A percentile compares a stretch with the other conserved stretches of the same genome.
These are phyloP conservation scores for Theileria equi DNA, from an alignment of 169 alveolate species.

Conservation along the genomic window DNA sequence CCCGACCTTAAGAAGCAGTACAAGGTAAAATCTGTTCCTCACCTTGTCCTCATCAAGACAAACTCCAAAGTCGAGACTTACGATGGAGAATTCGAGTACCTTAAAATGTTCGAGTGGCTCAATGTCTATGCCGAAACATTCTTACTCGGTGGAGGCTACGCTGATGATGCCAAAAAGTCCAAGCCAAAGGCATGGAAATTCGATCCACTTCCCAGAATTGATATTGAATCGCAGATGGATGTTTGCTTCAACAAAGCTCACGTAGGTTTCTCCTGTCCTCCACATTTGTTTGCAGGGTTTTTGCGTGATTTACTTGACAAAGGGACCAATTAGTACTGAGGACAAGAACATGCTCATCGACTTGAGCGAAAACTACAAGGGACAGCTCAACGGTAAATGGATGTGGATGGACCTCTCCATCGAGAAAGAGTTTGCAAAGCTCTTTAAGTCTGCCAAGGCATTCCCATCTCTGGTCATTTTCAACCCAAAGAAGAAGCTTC, in stretches of 20 bases:
- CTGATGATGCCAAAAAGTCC: slow-evolving; percentile 73
- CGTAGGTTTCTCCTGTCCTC: background rate
- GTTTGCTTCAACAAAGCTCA: slow-evolving; percentile 80
- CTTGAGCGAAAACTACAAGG: slow-evolving; percentile 75
- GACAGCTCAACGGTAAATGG: slow-evolving; percentile 80
- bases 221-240: slow-evolving; percentile 80
- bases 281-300: slow-evolving; percentile 46
- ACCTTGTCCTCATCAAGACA: slow-evolving; percentile 79
- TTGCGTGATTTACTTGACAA: slow-evolving; percentile 79
- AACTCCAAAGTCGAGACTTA: slow-evolving; percentile 78
- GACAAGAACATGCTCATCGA: slow-evolving; percentile 80
- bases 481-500: slow-evolving; percentile 78
- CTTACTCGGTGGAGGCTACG: slow-evolving; percentile 91
- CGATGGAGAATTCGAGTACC: slow-evolving; percentile 86
- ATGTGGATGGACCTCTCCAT: slow-evolving; percentile 83
- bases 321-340: slow-evolving; percentile 66
- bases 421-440: slow-evolving; percentile 73
- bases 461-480: slow-evolving; percentile 82
- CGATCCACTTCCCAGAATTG: slow-evolving; percentile 79
- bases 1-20: slow-evolving; percentile 80
- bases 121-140: slow-evolving; percentile 93
- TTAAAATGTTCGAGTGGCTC: slow-evolving; percentile 89
- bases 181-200: slow-evolving; percentile 85
- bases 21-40: slow-evolving; percentile 84
- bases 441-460: slow-evolving; percentile 54